Evolutionary conservation across 164 flowering plant genomes (phyloP), one percentile per base, ranked within the genome.

Genomic region (Dillenia turbinata): DNA sequence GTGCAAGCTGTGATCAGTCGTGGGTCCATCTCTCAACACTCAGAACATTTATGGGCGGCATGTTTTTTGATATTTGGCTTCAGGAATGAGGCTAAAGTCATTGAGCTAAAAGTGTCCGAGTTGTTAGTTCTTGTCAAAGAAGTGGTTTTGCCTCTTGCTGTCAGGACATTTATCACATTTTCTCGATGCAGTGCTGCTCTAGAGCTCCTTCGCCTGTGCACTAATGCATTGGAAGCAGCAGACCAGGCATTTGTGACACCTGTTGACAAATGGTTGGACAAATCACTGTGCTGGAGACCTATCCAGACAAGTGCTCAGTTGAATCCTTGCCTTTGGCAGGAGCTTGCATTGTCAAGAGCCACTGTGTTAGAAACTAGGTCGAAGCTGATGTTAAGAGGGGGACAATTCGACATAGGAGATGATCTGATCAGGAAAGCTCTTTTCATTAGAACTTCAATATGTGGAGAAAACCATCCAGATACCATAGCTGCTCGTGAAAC

Each of bases 1-100:
- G 87, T 86, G 49, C 84, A 84, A 67, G 81, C 94, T 13, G 72
- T 89, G 13, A 77, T 87, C 16, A 69, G 57, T 62, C 85, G 81
- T 8, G 90, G 84, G 6, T 80, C 80, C 10, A 58, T 78, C 33
- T 19, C 61, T 8, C 79, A 83, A 5, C 82, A 88, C 66, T 62
- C 80, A 0, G 96, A 89, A 14, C 98, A 93, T 68, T 66, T 89
- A 15, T 94, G 99, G 99, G 96, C 95, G 11, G 92, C 95, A 4
- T 90, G 90, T 64, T 94, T 94, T 73, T 71, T 90, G 69, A 58
- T 86, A 8, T 83, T 91, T 56, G 85, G 88, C 19, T 87, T 94
- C 24, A 77, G 95, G 44, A 78, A 67, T 8, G 85, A 84, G 54
- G 85, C 85, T 14, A 69, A 71, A 16, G 74, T 67, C 14, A 84